Evolutionary conservation across 768 basidiomycete species (phyloP), one percentile per base, ranked within the genome.

Genomic region (Rhodotorula paludigena): DNA sequence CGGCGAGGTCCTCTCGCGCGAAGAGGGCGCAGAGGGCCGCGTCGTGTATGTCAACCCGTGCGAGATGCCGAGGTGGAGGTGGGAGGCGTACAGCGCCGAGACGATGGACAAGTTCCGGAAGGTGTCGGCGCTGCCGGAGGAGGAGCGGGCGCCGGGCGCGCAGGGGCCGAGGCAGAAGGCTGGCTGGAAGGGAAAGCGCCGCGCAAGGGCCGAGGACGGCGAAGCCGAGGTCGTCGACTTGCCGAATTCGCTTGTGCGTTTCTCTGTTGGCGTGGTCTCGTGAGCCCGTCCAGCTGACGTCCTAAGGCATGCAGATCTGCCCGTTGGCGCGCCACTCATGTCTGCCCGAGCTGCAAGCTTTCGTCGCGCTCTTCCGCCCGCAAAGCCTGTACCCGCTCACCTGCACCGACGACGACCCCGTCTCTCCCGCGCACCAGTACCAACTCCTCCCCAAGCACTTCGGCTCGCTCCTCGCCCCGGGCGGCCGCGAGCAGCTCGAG

Each of bases 1-100:
- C n/a, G 62, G 56, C 2, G 67, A 56, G 35, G 21, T 23, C n/a
- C 25, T 51, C 30, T 44, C n/a, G 5, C n/a, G 7, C 36, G 47
- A 60, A 12, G 42, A 53, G 53, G 47, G 44, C 45, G 57, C 38
- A 56, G 56, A 39, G 25, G 48, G 11, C 44, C 44, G 68, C 41
- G 85, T 96, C 39, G 86, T 97, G 1, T 89, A 89, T 65, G 82
- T 98, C 59, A 93, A 93, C 72, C 89, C 92, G 18, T 85, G 89
- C 32, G 84, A 83, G 58, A 87, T 89, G 74, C 85, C 87, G 78
- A 81, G 81, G 9, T 80, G 76, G 4, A 80, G 79, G 28, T 86
- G 85, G 80, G 85, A 86, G 76, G 75, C 80, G 14, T 85, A 85
- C 69, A 71, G 77, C 28, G 68, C 67, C 28, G 79, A 77, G 79